Percentiles rank a stretch among this genome's conserved stretches.
These are phyloP conservation scores for Ulmus americana DNA, from an alignment of 331 rosid species.

Conservation along the genomic window DNA sequence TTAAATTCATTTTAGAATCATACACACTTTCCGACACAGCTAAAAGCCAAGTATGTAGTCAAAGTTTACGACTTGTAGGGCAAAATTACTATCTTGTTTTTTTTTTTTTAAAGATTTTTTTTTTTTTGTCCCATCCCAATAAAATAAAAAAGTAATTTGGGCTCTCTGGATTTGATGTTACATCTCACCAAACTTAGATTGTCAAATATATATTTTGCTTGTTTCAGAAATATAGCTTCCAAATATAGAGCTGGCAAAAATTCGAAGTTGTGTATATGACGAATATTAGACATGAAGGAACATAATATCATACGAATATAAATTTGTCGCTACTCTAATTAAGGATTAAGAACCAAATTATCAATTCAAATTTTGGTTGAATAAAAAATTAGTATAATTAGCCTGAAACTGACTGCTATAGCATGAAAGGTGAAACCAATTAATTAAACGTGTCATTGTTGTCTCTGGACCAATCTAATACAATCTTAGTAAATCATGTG, in stretches of 20 bases:
- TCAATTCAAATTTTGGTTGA: no score
- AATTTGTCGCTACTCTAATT: background rate
- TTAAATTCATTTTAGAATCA: constrained; percentile 18
- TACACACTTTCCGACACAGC: constrained; percentile 14
- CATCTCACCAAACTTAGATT: no score
- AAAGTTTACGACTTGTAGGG: constrained; percentile 29
- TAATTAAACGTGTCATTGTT: constrained; percentile 21
- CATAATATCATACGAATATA: background rate
- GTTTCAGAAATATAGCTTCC: background rate
- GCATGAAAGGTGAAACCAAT: background rate
- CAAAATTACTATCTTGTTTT: background rate
- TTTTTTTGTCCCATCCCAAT: background rate
- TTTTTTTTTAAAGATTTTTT: background rate
- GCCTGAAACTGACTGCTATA: background rate
- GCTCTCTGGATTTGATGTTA: background rate
- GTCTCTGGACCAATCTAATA: background rate
- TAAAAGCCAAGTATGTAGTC: constrained; percentile 39
- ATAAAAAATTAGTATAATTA: background rate
- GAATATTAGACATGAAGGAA: background rate
- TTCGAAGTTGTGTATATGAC: background rate
- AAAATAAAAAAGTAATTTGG: constrained; percentile 1
- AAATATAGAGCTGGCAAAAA: background rate
- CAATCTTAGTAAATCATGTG: constrained; percentile 23
- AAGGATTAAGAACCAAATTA: no score
- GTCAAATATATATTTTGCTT: background rate